These are phyloP conservation scores for Silene latifolia DNA, from an alignment of 148 eudicot species.

Conservation along the genomic window DNA sequence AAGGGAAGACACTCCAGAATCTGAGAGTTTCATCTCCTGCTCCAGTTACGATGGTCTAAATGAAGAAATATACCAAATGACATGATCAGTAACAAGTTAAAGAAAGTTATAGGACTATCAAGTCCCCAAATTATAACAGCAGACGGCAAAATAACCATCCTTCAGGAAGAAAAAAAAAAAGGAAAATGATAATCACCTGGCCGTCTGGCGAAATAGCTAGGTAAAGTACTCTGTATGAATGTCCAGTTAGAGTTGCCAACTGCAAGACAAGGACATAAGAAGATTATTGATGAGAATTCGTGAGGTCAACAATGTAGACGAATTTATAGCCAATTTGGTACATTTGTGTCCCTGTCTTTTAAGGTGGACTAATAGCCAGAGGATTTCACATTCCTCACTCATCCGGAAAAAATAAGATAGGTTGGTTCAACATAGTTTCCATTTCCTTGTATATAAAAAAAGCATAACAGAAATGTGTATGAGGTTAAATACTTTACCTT, in stretches of 20 bases:
- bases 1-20: constrained; percentile 94
- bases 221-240: constrained; percentile 76
- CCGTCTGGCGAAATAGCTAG: constrained; percentile 95
- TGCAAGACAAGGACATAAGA: constrained; percentile 25
- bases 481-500: constrained; percentile 44
- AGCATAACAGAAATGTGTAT: not conserved
- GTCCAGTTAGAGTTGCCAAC: constrained; percentile 88
- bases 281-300: not conserved
- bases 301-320: no score
- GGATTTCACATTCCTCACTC: no score
- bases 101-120: not conserved
- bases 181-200: constrained; percentile 45
- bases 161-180: not conserved
- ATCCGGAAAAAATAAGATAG: no score
- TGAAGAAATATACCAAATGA: constrained; percentile 23
- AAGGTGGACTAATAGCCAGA: no score
- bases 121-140: not conserved
- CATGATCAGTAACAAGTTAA: not conserved
- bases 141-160: not conserved
- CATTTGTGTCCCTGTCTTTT: no score
- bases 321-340: no score
- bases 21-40: constrained; percentile 96
- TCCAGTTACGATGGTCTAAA: constrained; percentile 88
- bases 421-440: no score
- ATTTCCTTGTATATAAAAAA: no score